A percentile compares a stretch with the other conserved stretches of the same genome.
Evolutionary conservation across 2,329 filamentous ascomycete species (phyloP).

Genomic region (Penicillium sp.): DNA sequence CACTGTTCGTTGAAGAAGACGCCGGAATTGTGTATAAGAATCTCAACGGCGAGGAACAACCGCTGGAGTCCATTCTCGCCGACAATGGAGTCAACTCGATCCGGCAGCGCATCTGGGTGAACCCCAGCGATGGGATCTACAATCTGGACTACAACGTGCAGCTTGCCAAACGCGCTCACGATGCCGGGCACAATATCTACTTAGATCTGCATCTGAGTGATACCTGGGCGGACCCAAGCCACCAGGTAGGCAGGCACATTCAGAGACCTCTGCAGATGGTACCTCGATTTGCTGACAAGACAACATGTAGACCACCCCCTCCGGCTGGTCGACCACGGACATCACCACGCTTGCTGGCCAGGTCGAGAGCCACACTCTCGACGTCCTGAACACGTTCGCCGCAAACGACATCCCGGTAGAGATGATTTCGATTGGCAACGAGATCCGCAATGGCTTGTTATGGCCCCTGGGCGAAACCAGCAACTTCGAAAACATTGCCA

Average conservation of each 20-base stretch:
- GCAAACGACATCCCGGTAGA: slow-evolving; percentile 59
- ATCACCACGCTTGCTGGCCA: slow-evolving; percentile 64
- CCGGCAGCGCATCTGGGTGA: slow-evolving; percentile 74
- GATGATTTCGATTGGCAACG: slow-evolving; percentile 75
- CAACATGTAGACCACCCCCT: slow-evolving; percentile 55
- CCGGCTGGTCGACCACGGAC: slow-evolving; percentile 64
- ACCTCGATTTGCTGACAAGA: background rate
- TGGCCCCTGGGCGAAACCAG: slow-evolving; percentile 66
- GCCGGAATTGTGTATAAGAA: slow-evolving; percentile 67
- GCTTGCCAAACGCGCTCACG: slow-evolving; percentile 68
- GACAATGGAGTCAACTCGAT: slow-evolving; percentile 70
- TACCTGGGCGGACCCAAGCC: slow-evolving; percentile 71
- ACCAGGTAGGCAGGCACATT: slow-evolving; percentile 53
- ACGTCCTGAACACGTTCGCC: slow-evolving; percentile 66
- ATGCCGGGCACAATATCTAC: slow-evolving; percentile 64
- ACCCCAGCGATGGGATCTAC: slow-evolving; percentile 67
- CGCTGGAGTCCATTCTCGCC: slow-evolving; percentile 67
- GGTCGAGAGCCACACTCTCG: slow-evolving; percentile 71
- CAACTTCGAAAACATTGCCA: slow-evolving; percentile 64
- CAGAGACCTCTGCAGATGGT: background rate
- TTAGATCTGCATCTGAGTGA: slow-evolving; percentile 71
- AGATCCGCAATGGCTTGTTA: slow-evolving; percentile 70
- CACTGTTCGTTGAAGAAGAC: slow-evolving; percentile 65
- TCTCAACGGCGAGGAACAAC: slow-evolving; percentile 55
- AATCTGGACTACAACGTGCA: slow-evolving; percentile 72